Percentiles rank a stretch among this genome's conserved stretches.
phyloP scores from a whole-genome alignment of 345 rosid species.

The Litchi chinensis region DNA sequence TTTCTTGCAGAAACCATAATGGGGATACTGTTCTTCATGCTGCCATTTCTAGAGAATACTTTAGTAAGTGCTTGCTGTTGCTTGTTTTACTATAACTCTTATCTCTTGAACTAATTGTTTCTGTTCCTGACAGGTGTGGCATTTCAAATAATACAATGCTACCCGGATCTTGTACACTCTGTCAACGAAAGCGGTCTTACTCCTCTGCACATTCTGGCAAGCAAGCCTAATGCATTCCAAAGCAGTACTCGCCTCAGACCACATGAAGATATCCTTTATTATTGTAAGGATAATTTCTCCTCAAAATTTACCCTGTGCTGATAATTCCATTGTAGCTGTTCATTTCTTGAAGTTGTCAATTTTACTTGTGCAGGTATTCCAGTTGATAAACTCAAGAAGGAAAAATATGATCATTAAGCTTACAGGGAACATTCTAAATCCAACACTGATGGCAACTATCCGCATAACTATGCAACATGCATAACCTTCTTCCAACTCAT shows the following conservation, averaged over 20 bases:
- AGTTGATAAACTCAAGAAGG: not conserved
- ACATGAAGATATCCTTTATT: conserved; percentile 18
- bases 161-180: not conserved
- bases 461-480: not conserved
- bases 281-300: conserved; percentile 13
- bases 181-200: conserved; percentile 9
- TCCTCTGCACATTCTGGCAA: conserved; percentile 26
- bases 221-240: conserved; percentile 22
- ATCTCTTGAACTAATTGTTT: not conserved
- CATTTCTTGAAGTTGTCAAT: not conserved
- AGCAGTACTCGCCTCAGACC: conserved; percentile 18
- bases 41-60: conserved; percentile 28
- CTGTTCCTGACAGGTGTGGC: conserved; percentile 17
- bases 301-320: not conserved
- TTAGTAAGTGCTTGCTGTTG: conserved; percentile 17
- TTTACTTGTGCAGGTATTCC: not conserved
- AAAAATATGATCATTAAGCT: not conserved
- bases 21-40: conserved; percentile 37
- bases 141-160: conserved; percentile 10
- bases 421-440: not conserved
- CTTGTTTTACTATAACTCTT: not conserved
- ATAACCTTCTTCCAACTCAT: not conserved
- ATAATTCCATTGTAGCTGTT: not conserved
- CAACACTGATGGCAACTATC: not conserved
- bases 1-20: not conserved